Base-by-base conservation (phyloP, 257 asterid species). In the Solanum commersonii region DNA sequence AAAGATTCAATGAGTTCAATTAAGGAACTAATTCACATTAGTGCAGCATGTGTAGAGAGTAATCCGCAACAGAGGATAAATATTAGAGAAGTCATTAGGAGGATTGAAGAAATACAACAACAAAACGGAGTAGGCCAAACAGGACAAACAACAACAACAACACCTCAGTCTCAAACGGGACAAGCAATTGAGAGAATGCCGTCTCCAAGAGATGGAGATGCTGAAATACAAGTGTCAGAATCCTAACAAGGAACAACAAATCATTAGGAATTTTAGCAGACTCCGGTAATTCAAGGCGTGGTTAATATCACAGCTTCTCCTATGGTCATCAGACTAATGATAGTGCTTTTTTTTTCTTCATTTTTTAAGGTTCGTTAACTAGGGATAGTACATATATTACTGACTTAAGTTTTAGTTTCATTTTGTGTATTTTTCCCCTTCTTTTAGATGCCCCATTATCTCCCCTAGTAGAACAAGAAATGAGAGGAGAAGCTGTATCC, bases 41-140 rank as follows among this genome's bases (percentile, higher is more conserved):
- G 95, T 56, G 93, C 86, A 2, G 96, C 92, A 5, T 95, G 99
- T 79, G 92, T 94, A 44, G 95, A 95, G 52, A 90, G 78, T 59
- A 78, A 88, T 42, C 96, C 95, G 0, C 94, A 91, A 3, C 92
- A 87, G 49, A 95, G 98, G 31, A 83, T 91, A 83, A 95, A 92
- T 44, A 65, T 92, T 65, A 85, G 83, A 76, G 98, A 96, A 88
- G 95, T 92, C 12, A 74, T 93, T 84, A 91, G 90, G 42, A 90
- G 93, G 79, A 91, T 95, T 89, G 98, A 95, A 72, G 85, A n/a
- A 16, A 89, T 84, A 40, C 89, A 70, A 29, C 31, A 37, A 33
- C 88, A 74, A 56, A 90, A 52, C 44, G 72, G 67, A 42, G 87
- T 34, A 13, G 67, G 27, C 15, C 63, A 13, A 35, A 16, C 77